These are phyloP conservation scores for Mucor mucedo DNA, from an alignment of 371 early-diverging fungal genomes.

Conservation along the genomic window DNA sequence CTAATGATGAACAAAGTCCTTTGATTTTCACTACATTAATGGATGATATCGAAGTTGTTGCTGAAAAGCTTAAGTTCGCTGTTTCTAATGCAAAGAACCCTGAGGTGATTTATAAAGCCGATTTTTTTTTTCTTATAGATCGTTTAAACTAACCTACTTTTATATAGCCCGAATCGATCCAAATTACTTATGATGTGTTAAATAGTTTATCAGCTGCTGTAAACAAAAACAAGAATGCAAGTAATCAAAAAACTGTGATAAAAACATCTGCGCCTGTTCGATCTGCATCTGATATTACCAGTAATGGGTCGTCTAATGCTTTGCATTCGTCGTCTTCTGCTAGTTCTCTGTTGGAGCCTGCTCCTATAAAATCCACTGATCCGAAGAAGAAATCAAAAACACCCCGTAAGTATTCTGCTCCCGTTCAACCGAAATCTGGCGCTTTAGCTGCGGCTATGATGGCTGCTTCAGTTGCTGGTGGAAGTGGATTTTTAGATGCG, in stretches of 20 bases:
- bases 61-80: constrained; percentile 44
- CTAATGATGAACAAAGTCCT: constrained; percentile 25
- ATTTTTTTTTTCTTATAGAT: background rate
- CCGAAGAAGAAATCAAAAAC: constrained; percentile 41
- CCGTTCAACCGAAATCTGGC: constrained; percentile 46
- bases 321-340: constrained; percentile 6
- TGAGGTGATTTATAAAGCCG: constrained; percentile 23
- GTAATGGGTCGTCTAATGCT: constrained; percentile 10
- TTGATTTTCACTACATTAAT: constrained; percentile 44
- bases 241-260: constrained; percentile 38
- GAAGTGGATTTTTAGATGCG: constrained; percentile 47
- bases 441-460: constrained; percentile 59
- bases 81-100: constrained; percentile 45
- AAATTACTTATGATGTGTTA: constrained; percentile 47
- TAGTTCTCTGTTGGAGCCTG: constrained; percentile 1
- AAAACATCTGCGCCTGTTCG: constrained; percentile 27
- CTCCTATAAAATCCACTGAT: constrained; percentile 16
- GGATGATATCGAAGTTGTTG: constrained; percentile 47
- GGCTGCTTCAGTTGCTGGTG: constrained; percentile 58
- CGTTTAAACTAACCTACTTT: background rate
- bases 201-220: constrained; percentile 45
- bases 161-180: constrained; percentile 40
- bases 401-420: constrained; percentile 39
- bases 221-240: constrained; percentile 32
- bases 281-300: constrained; percentile 15